Conservation (phyloP, 139 green algal genomes). For the Chlorella sp. region DNA sequence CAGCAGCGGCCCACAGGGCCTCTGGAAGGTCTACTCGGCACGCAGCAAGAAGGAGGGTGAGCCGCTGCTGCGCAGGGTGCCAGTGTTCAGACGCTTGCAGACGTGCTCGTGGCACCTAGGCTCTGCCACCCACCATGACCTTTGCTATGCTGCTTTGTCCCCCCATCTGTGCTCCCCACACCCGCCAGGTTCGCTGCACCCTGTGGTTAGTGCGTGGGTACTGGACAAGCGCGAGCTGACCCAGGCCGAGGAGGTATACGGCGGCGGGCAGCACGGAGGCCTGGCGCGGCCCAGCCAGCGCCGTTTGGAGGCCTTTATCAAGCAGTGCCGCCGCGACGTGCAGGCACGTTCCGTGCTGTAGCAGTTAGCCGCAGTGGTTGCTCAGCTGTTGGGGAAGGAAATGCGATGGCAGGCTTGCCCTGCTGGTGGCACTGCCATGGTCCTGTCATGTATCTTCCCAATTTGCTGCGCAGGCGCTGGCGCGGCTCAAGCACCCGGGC, state of each 20-base stretch:
- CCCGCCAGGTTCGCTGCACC: slow-evolving; percentile 47
- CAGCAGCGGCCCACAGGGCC: slow-evolving; percentile 26
- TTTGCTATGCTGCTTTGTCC: no score
- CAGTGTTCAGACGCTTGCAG: not conserved
- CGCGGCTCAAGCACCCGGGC: slow-evolving; percentile 65
- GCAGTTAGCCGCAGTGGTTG: no score
- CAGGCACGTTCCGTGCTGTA: no score
- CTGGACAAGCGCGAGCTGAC: slow-evolving; percentile 72
- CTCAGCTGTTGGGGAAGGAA: no score
- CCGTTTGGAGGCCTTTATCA: slow-evolving; percentile 36
- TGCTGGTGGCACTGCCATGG: no score
- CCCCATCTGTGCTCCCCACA: not conserved
- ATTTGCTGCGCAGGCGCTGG: slow-evolving; percentile 18
- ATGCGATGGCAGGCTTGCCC: no score
- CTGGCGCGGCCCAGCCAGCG: slow-evolving; percentile 11
- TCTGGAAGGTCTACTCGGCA: slow-evolving; percentile 48
- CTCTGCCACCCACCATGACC: no score
- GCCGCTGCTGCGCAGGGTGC: not conserved
- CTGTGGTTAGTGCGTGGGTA: slow-evolving; percentile 73
- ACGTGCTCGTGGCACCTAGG: no score
- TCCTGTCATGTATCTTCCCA: no score
- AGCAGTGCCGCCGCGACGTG: slow-evolving; percentile 36
- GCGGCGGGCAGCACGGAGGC: not conserved
- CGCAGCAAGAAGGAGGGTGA: slow-evolving; percentile 33
- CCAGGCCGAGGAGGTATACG: slow-evolving; percentile 35